Percentiles rank a stretch among this genome's conserved stretches.
Evolutionary conservation across 257 asterid genomes (phyloP).

Genomic region (Nicotiana paniculata): DNA sequence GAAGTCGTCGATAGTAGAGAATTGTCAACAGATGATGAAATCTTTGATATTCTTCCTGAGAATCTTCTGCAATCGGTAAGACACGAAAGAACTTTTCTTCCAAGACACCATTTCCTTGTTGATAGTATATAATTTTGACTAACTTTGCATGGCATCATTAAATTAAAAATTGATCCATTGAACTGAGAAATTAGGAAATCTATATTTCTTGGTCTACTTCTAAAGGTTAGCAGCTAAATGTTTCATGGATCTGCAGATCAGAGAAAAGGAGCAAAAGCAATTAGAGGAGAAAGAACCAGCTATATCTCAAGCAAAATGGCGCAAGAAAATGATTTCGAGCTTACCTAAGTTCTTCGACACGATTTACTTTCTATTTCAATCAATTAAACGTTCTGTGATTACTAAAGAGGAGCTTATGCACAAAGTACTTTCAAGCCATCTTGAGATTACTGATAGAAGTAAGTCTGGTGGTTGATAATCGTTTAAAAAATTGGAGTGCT

Average conservation of each 20-base stretch:
- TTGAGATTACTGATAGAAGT: constrained; percentile 51
- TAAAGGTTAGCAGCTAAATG: not conserved
- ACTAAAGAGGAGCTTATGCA: constrained; percentile 66
- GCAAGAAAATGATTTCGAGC: constrained; percentile 49
- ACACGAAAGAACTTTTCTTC: not conserved
- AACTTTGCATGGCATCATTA: not conserved
- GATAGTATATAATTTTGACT: too few species aligned
- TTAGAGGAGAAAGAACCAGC: constrained; percentile 67
- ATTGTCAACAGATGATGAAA: constrained; percentile 27
- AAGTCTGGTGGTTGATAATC: constrained; percentile 17
- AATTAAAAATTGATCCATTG: not conserved
- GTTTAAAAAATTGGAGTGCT: not conserved
- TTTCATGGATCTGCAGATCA: constrained; percentile 41
- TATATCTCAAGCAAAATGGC: constrained; percentile 73
- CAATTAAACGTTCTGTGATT: constrained; percentile 59
- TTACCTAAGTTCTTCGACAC: constrained; percentile 68
- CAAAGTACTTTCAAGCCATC: constrained; percentile 34
- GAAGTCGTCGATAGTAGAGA: constrained; percentile 13
- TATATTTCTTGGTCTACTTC: not conserved
- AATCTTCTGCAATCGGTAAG: constrained; percentile 65
- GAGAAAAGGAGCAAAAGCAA: constrained; percentile 52
- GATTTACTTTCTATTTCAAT: constrained; percentile 50
- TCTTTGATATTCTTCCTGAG: constrained; percentile 49
- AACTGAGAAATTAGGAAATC: not conserved
- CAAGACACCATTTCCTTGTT: not conserved